Conservation (phyloP, 2,329 filamentous ascomycete species). For the Pseudocercospora fijiensis region DNA sequence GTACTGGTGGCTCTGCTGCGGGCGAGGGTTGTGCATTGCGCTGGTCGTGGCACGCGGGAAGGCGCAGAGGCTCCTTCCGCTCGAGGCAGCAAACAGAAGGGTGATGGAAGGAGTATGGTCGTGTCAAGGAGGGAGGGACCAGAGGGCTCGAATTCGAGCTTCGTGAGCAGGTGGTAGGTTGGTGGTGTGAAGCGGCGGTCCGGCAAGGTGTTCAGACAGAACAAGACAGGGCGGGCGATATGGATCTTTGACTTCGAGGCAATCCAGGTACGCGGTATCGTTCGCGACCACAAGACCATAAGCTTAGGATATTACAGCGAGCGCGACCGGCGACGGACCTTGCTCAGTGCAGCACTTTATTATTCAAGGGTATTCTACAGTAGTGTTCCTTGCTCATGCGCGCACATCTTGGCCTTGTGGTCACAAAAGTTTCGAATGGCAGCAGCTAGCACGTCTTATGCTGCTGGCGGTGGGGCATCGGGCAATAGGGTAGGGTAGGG, state of each 20-base stretch:
- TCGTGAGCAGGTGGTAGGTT: not conserved
- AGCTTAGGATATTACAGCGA: not conserved
- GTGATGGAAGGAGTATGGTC: slow-evolving; percentile 7
- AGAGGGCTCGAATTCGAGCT: not conserved
- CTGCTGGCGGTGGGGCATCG: slow-evolving; percentile 15
- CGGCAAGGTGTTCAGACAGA: slow-evolving; percentile 1
- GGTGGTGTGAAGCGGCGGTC: not conserved
- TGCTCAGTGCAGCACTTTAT: slow-evolving; percentile 5
- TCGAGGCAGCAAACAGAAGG: slow-evolving; percentile 5
- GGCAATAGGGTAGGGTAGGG: slow-evolving; percentile 3
- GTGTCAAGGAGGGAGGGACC: not conserved
- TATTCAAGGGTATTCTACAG: slow-evolving; percentile 9
- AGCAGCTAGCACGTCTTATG: not conserved
- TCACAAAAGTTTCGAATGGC: slow-evolving; percentile 9
- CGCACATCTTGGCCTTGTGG: slow-evolving; percentile 8
- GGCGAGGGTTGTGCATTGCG: slow-evolving; percentile 19
- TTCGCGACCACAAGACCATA: slow-evolving; percentile 4
- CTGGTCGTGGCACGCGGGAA: slow-evolving; percentile 5
- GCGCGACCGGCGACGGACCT: not conserved
- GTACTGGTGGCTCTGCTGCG: slow-evolving; percentile 8
- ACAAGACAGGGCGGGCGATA: slow-evolving; percentile 13
- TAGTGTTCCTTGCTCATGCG: slow-evolving; percentile 24
- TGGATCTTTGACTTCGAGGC: slow-evolving; percentile 23
- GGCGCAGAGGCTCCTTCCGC: slow-evolving; percentile 12
- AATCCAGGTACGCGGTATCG: slow-evolving; percentile 23